Percentiles rank a stretch among this genome's conserved stretches.
These are phyloP conservation scores for Discostella stelligera DNA, from an alignment of 352 stramenopile genomes.

Conservation along the genomic window DNA sequence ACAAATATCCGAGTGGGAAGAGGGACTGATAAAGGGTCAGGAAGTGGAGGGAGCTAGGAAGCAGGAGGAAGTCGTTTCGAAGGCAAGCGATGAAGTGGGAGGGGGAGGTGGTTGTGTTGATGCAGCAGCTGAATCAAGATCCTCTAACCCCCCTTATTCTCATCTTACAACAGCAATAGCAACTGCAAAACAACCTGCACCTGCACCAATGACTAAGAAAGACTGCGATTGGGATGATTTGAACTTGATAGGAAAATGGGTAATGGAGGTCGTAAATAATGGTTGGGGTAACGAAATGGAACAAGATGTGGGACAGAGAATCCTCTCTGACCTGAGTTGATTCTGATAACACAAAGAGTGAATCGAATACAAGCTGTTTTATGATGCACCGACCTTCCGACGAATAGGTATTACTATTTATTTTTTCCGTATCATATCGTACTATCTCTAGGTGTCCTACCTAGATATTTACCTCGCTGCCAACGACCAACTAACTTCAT, in stretches of 20 bases:
- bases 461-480: too few species aligned
- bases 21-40: constrained; percentile 19
- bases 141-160: too few species aligned
- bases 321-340: too few species aligned
- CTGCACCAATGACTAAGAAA: background rate
- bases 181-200: background rate
- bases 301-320: background rate
- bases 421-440: too few species aligned
- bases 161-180: too few species aligned
- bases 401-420: too few species aligned
- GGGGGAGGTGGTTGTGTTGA: background rate
- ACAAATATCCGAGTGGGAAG: constrained; percentile 46
- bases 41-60: background rate
- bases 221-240: constrained; percentile 36
- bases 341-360: too few species aligned
- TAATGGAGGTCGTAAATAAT: constrained; percentile 44
- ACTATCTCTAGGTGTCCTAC: too few species aligned
- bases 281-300: background rate
- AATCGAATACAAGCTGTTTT: too few species aligned
- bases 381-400: too few species aligned
- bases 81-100: background rate
- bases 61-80: background rate
- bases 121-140: too few species aligned
- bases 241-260: constrained; percentile 75
- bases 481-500: too few species aligned